Percentiles rank a stretch among this genome's conserved stretches.
Conservation (phyloP, 345 rosid genomes). For the Hypericum androsaemum region DNA sequence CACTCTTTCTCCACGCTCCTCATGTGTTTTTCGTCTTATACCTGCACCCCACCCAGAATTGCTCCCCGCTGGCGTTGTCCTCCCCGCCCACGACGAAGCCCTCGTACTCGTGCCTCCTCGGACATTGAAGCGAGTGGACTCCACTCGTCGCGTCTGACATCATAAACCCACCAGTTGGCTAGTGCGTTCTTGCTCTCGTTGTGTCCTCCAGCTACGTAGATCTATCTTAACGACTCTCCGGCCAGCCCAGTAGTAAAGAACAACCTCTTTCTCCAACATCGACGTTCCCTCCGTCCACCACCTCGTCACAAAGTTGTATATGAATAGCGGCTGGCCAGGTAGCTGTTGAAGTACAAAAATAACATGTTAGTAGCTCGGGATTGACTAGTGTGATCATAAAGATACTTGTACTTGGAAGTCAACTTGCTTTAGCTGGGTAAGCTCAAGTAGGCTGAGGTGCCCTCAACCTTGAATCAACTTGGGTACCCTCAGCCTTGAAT, state of each 20-base stretch:
- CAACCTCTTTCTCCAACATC: constrained; percentile 44
- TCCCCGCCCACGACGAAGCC: constrained; percentile 38
- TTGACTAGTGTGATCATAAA: no score
- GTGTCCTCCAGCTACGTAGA: constrained; percentile 53
- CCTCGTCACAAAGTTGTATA: constrained; percentile 37
- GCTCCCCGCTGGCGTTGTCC: no score
- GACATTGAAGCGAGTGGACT: constrained; percentile 34
- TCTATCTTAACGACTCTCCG: constrained; percentile 26
- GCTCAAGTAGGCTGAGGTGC: no score
- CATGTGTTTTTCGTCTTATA: constrained; percentile 51
- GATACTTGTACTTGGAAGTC: no score
- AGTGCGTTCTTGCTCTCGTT: constrained; percentile 60
- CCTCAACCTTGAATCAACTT: no score
- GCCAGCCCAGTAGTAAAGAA: constrained; percentile 54
- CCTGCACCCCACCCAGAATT: constrained; percentile 63
- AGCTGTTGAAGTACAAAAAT: no score
- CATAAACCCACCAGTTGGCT: constrained; percentile 47
- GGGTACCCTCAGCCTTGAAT: no score
- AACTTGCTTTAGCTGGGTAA: no score
- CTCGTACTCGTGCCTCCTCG: constrained; percentile 56
- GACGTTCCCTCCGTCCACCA: constrained; percentile 41
- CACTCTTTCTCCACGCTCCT: constrained; percentile 39
- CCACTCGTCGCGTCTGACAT: constrained; percentile 46
- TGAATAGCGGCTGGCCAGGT: constrained; percentile 42
- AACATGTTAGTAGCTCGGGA: no score